These are phyloP conservation scores for Elsinoe australis DNA, from an alignment of 2,329 filamentous ascomycete genomes.

Conservation along the genomic window DNA sequence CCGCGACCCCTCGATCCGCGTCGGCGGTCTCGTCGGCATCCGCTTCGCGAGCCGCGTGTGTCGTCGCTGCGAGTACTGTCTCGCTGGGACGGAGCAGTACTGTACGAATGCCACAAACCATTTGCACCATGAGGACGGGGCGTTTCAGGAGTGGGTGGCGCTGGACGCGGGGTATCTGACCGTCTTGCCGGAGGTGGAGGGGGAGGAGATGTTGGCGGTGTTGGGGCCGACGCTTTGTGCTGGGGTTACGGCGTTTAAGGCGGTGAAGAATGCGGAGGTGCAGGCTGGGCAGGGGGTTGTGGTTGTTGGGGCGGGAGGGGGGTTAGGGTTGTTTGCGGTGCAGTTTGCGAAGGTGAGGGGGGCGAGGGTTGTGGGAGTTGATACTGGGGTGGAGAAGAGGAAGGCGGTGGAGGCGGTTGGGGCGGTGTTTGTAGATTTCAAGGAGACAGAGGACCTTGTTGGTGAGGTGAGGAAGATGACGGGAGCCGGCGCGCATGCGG, in stretches of 20 bases:
- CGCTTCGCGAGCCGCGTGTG: slow-evolving; percentile 38
- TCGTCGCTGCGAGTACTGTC: slow-evolving; percentile 38
- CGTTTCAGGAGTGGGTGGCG: slow-evolving; percentile 40
- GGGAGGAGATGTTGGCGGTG: slow-evolving; percentile 35
- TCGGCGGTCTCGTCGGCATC: slow-evolving; percentile 39
- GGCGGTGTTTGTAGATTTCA: slow-evolving; percentile 38
- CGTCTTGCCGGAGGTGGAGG: slow-evolving; percentile 30
- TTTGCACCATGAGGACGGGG: slow-evolving; percentile 41
- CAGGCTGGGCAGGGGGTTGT: slow-evolving; percentile 37
- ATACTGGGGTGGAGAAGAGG: slow-evolving; percentile 34
- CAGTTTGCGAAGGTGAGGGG: slow-evolving; percentile 40
- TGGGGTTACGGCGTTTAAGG: slow-evolving; percentile 40
- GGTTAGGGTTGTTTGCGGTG: slow-evolving; percentile 41
- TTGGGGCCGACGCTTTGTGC: slow-evolving; percentile 40
- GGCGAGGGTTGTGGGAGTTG: slow-evolving; percentile 38
- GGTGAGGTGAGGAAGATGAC: slow-evolving; percentile 34
- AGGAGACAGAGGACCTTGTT: slow-evolving; percentile 28
- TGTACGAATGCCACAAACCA: slow-evolving; percentile 39
- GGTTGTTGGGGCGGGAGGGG: slow-evolving; percentile 41
- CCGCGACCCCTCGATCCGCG: slow-evolving; percentile 29
- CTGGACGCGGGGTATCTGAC: slow-evolving; percentile 41
- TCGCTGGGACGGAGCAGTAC: slow-evolving; percentile 36
- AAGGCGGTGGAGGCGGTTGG: slow-evolving; percentile 36
- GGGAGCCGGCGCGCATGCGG: slow-evolving; percentile 35
- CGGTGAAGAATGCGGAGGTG: slow-evolving; percentile 37